These are phyloP conservation scores for Tuber indicum DNA, from an alignment of 495 filamentous ascomycete species.

Conservation along the genomic window DNA sequence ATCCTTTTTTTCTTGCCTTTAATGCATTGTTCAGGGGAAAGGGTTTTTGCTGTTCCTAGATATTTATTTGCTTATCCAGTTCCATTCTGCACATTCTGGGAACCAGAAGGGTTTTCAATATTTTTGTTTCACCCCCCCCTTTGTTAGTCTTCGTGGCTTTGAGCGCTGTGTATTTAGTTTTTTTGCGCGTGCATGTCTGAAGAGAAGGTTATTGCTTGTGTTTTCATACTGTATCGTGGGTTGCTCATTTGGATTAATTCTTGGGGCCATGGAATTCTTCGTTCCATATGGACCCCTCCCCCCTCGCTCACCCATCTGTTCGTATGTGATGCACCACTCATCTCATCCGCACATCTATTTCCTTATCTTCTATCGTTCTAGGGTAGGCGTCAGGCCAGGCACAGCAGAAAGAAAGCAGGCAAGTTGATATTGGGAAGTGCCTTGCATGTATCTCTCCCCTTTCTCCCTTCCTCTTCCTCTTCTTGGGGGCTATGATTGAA, in stretches of 20 bases:
- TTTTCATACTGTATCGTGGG: not conserved
- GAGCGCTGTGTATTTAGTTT: not conserved
- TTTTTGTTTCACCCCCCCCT: constrained; percentile 1
- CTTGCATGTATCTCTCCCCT: not conserved
- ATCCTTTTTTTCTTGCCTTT: constrained; percentile 11
- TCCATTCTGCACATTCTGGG: constrained; percentile 20
- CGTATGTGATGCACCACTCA: not conserved
- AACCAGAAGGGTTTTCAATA: constrained; percentile 15
- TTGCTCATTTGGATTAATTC: not conserved
- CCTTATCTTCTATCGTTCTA: not conserved
- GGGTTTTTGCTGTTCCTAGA: constrained; percentile 10
- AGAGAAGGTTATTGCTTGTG: not conserved
- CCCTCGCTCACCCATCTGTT: not conserved
- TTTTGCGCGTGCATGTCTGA: not conserved
- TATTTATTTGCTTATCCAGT: constrained; percentile 1
- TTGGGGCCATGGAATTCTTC: not conserved
- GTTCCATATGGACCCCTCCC: not conserved
- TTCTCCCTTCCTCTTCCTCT: not conserved
- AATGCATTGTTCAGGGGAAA: constrained; percentile 24
- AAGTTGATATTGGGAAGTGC: not conserved
- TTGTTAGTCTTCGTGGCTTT: not conserved
- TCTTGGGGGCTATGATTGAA: not conserved
- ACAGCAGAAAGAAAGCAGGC: not conserved
- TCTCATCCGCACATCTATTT: not conserved
- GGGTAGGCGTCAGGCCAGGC: not conserved